Percentiles rank a stretch among this genome's conserved stretches.
phyloP scores from a whole-genome alignment of 1,284 basidiomycete species.

The Hemileia vastatrix region DNA sequence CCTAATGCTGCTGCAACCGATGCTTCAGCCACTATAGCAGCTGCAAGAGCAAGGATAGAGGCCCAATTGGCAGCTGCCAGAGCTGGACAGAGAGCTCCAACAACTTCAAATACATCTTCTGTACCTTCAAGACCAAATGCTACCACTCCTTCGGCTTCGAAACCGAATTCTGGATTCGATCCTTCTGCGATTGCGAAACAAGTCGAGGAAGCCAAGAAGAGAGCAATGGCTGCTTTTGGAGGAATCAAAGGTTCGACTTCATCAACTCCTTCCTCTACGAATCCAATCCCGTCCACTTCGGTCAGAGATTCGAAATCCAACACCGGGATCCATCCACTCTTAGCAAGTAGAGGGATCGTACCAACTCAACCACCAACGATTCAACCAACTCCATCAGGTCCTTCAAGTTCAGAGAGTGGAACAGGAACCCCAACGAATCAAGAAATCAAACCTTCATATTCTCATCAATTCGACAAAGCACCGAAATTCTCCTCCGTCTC shows the following conservation, averaged over 20 bases:
- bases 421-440: background rate
- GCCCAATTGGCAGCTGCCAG: background rate
- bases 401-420: background rate
- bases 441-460: no score
- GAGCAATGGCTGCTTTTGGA: background rate
- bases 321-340: background rate
- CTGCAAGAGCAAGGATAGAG: background rate
- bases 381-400: background rate
- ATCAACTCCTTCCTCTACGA: background rate
- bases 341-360: background rate
- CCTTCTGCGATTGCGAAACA: background rate
- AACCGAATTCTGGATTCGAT: background rate
- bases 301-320: background rate
- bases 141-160: background rate
- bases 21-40: background rate
- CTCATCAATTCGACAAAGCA: no score
- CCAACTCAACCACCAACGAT: background rate
- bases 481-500: no score
- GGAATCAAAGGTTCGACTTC: background rate
- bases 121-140: background rate
- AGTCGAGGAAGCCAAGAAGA: background rate
- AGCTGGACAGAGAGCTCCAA: background rate
- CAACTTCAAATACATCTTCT: background rate
- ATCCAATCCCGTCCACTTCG: background rate
- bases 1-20: no score